Percentiles rank a stretch among this genome's conserved stretches.
These are phyloP conservation scores for Coniophora puteana DNA, from an alignment of 1,284 basidiomycete genomes.

Conservation along the genomic window DNA sequence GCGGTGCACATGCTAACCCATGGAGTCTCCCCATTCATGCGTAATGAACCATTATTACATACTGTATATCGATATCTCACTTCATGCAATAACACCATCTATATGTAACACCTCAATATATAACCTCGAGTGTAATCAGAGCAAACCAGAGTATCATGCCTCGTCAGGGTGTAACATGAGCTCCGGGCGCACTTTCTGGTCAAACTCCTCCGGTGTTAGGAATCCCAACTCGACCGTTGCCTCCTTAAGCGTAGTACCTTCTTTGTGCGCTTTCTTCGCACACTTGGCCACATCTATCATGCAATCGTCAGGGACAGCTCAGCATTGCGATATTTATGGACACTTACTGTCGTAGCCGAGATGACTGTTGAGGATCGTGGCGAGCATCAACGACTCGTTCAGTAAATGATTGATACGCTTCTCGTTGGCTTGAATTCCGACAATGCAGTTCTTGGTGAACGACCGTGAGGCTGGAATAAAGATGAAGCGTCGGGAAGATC, in stretches of 20 bases:
- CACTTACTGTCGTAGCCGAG: constrained; percentile 92
- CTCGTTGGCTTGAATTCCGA: constrained; percentile 96
- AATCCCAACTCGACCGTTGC: constrained; percentile 88
- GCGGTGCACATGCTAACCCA: no score
- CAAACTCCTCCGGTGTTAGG: constrained; percentile 90
- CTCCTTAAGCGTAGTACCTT: constrained; percentile 94
- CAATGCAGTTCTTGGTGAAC: constrained; percentile 96
- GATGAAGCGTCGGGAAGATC: constrained; percentile 3
- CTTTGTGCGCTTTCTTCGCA: constrained; percentile 99
- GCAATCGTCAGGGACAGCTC: constrained; percentile 10
- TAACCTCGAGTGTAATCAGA: not conserved
- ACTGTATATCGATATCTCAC: no score
- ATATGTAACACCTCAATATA: no score
- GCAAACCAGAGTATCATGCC: constrained; percentile 9
- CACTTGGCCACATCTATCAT: constrained; percentile 89
- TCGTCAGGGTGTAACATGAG: constrained; percentile 79
- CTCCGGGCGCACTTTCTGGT: constrained; percentile 93
- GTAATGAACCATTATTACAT: no score
- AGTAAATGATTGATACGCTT: constrained; percentile 86
- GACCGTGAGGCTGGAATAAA: constrained; percentile 65
- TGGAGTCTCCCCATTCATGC: no score
- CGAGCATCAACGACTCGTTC: constrained; percentile 96
- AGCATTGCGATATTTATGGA: constrained; percentile 1
- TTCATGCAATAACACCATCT: no score
- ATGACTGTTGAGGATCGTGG: constrained; percentile 90